A percentile compares a stretch with the other conserved stretches of the same genome.
phyloP scores from a whole-genome alignment of 2,329 filamentous ascomycete species.

The Phaeophleospora eucalypticola region DNA sequence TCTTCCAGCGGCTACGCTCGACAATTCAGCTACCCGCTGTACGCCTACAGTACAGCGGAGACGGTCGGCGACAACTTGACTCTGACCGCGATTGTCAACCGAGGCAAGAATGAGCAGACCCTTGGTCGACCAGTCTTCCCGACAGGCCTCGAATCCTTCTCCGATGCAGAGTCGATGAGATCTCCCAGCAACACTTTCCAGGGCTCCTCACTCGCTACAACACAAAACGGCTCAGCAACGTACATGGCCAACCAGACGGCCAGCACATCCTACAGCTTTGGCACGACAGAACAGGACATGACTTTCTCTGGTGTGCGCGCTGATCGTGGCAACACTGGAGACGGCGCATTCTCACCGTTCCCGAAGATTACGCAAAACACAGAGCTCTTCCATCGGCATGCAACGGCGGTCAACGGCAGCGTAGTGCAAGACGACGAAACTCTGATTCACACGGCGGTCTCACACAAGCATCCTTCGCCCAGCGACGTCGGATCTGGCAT shows the following conservation, averaged over 20 bases:
- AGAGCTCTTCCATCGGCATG: slow-evolving; percentile 56
- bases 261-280: slow-evolving; percentile 49
- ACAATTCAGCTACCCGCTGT: slow-evolving; percentile 58
- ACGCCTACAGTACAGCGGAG: slow-evolving; percentile 51
- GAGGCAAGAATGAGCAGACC: slow-evolving; percentile 47
- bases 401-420: slow-evolving; percentile 53
- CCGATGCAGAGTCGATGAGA: neutral
- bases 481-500: slow-evolving; percentile 5
- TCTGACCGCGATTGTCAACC: slow-evolving; percentile 46
- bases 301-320: slow-evolving; percentile 47
- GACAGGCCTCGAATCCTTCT: slow-evolving; percentile 57
- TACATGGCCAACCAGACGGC: slow-evolving; percentile 50
- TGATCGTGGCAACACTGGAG: neutral
- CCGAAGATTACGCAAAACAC: slow-evolving; percentile 22
- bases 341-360: slow-evolving; percentile 4
- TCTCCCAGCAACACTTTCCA: slow-evolving; percentile 21
- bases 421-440: slow-evolving; percentile 48
- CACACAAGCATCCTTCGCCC: slow-evolving; percentile 6
- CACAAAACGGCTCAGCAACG: slow-evolving; percentile 54
- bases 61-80: slow-evolving; percentile 40
- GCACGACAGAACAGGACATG: slow-evolving; percentile 56
- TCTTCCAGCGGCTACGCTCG: slow-evolving; percentile 37
- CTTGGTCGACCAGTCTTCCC: slow-evolving; percentile 52
- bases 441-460: slow-evolving; percentile 16
- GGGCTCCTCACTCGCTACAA: slow-evolving; percentile 47